Evolutionary conservation across 768 basidiomycete species (phyloP).

Genomic region (Boletus edulis): DNA sequence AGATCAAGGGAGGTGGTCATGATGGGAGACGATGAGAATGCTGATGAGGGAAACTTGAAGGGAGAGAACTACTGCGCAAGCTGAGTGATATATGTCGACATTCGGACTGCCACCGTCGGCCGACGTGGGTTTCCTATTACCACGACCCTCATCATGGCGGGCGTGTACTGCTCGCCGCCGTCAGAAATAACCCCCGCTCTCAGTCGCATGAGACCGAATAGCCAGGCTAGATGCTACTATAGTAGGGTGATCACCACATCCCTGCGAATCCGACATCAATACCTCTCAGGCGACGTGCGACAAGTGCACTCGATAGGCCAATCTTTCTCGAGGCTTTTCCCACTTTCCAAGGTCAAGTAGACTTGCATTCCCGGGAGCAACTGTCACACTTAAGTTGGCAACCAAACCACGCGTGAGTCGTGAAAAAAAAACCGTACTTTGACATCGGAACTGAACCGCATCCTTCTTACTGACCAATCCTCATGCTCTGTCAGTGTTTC

Average conservation of each 20-base stretch:
- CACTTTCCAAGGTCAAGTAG: background rate
- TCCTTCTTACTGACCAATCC: too few relatives aligned
- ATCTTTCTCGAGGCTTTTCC: background rate
- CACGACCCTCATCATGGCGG: constrained; percentile 9
- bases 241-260: background rate
- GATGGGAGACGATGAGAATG: constrained; percentile 32
- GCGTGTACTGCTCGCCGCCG: background rate
- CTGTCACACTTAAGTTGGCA: background rate
- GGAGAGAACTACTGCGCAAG: background rate
- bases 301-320: background rate
- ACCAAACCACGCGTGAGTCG: background rate
- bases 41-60: background rate
- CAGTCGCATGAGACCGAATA: too few relatives aligned
- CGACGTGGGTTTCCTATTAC: constrained; percentile 11
- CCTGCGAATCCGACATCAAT: constrained; percentile 8
- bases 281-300: constrained; percentile 16
- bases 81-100: constrained; percentile 15
- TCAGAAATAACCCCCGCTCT: background rate
- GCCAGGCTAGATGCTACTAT: background rate
- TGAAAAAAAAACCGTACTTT: too few relatives aligned
- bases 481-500: too few relatives aligned
- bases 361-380: too few relatives aligned
- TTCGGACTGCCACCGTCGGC: constrained; percentile 15
- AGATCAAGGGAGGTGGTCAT: constrained; percentile 81
- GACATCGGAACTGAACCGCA: too few relatives aligned